Evolutionary conservation across 2,329 filamentous ascomycete species (phyloP).

Genomic region (Penicillium sp.): DNA sequence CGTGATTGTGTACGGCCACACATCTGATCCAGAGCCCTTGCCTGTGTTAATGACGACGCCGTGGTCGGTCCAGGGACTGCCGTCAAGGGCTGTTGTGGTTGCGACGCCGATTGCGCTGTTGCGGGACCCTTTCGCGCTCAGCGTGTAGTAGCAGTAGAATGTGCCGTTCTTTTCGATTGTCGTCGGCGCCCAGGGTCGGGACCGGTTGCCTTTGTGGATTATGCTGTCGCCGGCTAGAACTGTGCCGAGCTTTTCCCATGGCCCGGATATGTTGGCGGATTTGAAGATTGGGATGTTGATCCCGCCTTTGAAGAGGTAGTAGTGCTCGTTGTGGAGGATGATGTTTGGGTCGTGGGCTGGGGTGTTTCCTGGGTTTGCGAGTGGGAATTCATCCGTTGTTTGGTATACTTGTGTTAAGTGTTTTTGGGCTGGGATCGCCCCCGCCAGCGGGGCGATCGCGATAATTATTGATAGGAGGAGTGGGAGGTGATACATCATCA

Average conservation of each 20-base stretch:
- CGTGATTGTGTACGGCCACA: conserved; percentile 34
- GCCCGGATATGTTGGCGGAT: conserved; percentile 25
- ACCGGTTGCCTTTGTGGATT: conserved; percentile 31
- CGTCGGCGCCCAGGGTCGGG: conserved; percentile 38
- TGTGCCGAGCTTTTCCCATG: conserved; percentile 34
- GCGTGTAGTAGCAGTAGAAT: conserved; percentile 40
- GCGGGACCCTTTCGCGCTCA: conserved; percentile 29
- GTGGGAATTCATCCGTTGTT: conserved; percentile 25
- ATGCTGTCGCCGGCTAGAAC: conserved; percentile 31
- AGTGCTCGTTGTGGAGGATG: conserved; percentile 26
- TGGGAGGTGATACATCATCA: not conserved
- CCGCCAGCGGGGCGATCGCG: not conserved
- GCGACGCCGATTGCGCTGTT: conserved; percentile 40
- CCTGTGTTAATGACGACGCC: conserved; percentile 36
- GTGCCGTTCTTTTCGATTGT: conserved; percentile 28
- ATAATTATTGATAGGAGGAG: conserved; percentile 3
- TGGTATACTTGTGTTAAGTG: conserved; percentile 20
- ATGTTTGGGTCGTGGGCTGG: conserved; percentile 37
- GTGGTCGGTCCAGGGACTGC: conserved; percentile 35
- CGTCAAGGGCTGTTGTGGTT: conserved; percentile 25
- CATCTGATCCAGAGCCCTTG: conserved; percentile 20
- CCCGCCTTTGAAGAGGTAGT: conserved; percentile 38
- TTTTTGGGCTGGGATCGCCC: conserved; percentile 4
- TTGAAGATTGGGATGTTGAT: conserved; percentile 9
- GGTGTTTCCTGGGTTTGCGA: conserved; percentile 31